Conservation (phyloP, 371 early-diverging fungal genomes). For the Chytridiales sp. region DNA sequence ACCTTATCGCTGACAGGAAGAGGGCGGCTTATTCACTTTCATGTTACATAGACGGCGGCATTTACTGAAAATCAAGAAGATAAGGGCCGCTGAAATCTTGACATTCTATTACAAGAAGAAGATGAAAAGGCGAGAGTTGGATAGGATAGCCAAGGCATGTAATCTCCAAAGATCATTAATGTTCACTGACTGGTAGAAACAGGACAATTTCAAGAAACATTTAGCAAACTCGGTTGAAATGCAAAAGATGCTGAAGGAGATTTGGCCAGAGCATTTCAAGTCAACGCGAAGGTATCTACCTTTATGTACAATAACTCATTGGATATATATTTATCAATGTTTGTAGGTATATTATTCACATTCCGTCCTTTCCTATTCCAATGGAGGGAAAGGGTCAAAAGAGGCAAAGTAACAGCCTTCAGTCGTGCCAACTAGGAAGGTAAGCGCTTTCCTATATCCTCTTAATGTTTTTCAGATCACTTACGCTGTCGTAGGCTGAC, state of each 20-base stretch:
- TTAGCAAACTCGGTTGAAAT: background rate
- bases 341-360: constrained; percentile 13
- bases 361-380: constrained; percentile 12
- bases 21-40: background rate
- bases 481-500: constrained; percentile 6
- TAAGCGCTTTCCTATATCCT: background rate
- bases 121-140: constrained; percentile 6
- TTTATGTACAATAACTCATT: background rate
- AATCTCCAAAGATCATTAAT: background rate
- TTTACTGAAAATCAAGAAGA: constrained; percentile 5
- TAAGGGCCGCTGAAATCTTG: constrained; percentile 7
- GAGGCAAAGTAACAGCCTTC: background rate
- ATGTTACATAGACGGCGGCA: background rate
- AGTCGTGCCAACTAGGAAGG: constrained; percentile 21
- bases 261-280: constrained; percentile 8
- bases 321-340: background rate
- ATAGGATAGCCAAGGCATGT: background rate
- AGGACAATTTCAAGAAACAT: background rate
- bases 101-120: background rate
- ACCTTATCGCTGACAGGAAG: too few relatives aligned
- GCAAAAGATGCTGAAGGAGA: background rate
- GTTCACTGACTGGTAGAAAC: background rate
- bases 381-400: background rate
- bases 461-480: background rate
- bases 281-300: constrained; percentile 11